Percentiles rank a stretch among this genome's conserved stretches.
phyloP scores from a whole-genome alignment of 257 asterid species.

The Solanum chiquidenum region DNA sequence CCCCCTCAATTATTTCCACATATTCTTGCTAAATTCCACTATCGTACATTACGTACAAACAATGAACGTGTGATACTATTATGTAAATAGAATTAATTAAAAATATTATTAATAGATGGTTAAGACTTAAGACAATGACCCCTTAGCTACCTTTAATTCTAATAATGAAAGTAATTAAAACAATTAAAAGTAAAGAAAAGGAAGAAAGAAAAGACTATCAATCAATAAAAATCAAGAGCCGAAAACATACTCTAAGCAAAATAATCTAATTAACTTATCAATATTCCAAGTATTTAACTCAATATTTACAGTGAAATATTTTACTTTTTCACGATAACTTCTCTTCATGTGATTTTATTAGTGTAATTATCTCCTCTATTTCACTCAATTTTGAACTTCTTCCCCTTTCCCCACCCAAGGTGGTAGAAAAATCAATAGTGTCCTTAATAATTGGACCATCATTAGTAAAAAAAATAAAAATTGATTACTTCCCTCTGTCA shows the following conservation, averaged over 20 bases:
- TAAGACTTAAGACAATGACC: not conserved
- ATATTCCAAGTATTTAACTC: no score
- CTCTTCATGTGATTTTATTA: not conserved
- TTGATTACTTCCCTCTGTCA: not conserved
- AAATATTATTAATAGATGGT: not conserved
- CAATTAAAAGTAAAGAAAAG: not conserved
- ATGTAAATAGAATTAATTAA: not conserved
- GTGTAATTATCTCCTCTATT: not conserved
- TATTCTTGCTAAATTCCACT: not conserved
- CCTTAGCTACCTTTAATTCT: not conserved
- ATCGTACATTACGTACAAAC: constrained; percentile 10
- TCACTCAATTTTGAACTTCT: not conserved
- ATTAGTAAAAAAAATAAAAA: not conserved
- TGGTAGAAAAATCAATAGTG: not conserved
- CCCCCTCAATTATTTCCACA: not conserved
- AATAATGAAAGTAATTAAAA: not conserved
- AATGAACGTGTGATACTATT: not conserved
- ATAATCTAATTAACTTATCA: no score
- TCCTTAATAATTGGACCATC: not conserved
- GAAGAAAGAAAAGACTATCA: no score
- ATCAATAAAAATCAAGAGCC: not conserved
- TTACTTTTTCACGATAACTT: no score
- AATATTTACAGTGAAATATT: not conserved
- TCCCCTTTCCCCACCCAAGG: not conserved
- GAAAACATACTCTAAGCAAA: no score